Conservation (phyloP, 2,329 filamentous ascomycete species). For the Rhynchosporium agropyri region DNA sequence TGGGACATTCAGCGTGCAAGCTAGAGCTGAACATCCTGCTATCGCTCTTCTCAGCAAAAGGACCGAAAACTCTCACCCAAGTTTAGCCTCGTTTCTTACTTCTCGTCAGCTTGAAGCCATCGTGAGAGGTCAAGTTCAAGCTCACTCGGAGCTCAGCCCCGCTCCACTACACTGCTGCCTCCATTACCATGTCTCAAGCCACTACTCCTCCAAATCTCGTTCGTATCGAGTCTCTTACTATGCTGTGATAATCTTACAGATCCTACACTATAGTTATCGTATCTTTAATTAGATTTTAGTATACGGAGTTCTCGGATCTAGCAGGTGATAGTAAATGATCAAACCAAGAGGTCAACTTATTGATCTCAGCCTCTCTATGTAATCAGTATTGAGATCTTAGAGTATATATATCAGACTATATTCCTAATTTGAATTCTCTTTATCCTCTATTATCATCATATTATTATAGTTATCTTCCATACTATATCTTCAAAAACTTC, state of each 20-base stretch:
- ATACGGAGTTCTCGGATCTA: not conserved
- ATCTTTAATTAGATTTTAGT: slow-evolving; percentile 17
- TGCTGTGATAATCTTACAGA: slow-evolving; percentile 11
- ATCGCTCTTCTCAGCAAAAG: slow-evolving; percentile 1
- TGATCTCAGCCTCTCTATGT: slow-evolving; percentile 1
- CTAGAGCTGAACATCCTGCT: not conserved
- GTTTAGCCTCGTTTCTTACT: not conserved
- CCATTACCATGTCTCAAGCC: not conserved
- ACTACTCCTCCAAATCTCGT: slow-evolving; percentile 11
- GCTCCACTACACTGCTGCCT: not conserved
- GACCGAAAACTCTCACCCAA: not conserved
- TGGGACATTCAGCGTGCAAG: not conserved
- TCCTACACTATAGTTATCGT: slow-evolving; percentile 6
- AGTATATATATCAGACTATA: slow-evolving; percentile 10
- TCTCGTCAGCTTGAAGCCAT: slow-evolving; percentile 8
- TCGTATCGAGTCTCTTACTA: slow-evolving; percentile 12
- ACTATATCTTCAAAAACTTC: not conserved
- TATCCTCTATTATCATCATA: slow-evolving; percentile 6
- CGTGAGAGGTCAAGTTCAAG: slow-evolving; percentile 14
- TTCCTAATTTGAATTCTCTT: not conserved
- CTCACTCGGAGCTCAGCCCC: slow-evolving; percentile 15
- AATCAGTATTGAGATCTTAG: not conserved
- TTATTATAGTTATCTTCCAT: not conserved
- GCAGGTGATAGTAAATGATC: slow-evolving; percentile 21
- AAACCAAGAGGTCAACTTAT: not conserved